phyloP scores from a whole-genome alignment of 345 rosid species.

The Moricandia arvensis region DNA sequence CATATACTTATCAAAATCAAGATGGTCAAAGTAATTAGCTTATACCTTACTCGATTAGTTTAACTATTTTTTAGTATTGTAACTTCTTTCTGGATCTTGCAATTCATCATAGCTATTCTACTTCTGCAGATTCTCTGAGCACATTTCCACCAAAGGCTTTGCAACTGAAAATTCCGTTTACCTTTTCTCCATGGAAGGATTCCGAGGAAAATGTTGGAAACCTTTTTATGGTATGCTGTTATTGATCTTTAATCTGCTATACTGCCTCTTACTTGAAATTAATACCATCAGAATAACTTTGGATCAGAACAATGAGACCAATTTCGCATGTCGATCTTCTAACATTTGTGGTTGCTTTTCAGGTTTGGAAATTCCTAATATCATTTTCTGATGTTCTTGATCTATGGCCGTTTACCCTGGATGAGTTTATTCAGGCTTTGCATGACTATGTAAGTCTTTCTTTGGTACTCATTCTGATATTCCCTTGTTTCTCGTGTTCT shows the following conservation, averaged over 20 bases:
- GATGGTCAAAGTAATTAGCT: constrained; percentile 6
- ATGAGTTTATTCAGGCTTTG: constrained; percentile 95
- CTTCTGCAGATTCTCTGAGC: constrained; percentile 62
- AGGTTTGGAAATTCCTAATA: constrained; percentile 95
- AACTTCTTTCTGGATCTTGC: constrained; percentile 8
- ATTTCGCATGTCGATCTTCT: constrained; percentile 13
- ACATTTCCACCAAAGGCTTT: constrained; percentile 68
- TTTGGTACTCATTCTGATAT: not conserved
- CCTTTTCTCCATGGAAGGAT: constrained; percentile 80
- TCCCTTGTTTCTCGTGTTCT: constrained; percentile 6
- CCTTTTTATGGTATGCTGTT: constrained; percentile 80
- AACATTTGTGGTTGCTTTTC: constrained; percentile 37
- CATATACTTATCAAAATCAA: not conserved
- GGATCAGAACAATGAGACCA: constrained; percentile 11
- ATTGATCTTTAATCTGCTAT: constrained; percentile 2
- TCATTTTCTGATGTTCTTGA: constrained; percentile 91
- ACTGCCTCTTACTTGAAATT: not conserved
- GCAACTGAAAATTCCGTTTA: constrained; percentile 71
- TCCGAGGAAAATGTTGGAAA: constrained; percentile 85
- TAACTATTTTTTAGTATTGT: not conserved
- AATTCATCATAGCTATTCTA: constrained; percentile 14
- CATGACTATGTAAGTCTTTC: constrained; percentile 80
- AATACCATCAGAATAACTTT: constrained; percentile 6
- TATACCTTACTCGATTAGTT: constrained; percentile 8
- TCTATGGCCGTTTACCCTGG: constrained; percentile 97